phyloP scores from a whole-genome alignment of 331 rosid genomes.

The Rosa hybrid region DNA sequence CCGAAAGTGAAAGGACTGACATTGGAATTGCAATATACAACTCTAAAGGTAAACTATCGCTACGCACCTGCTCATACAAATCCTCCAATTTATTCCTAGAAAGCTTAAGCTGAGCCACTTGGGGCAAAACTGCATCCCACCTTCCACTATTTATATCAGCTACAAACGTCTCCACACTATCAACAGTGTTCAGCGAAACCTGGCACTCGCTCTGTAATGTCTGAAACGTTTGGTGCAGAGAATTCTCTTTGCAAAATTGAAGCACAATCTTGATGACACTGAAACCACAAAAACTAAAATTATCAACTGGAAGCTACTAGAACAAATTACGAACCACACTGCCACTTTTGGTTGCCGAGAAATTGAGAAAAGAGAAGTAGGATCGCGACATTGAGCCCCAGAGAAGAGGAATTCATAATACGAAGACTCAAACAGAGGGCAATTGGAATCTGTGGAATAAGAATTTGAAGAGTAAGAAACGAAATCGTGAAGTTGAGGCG shows the following conservation, averaged over 20 bases:
- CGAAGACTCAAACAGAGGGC: background rate
- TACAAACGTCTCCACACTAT: slow-evolving; percentile 90
- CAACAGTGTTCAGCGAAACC: slow-evolving; percentile 94
- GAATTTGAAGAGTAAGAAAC: background rate
- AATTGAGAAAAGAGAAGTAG: no score
- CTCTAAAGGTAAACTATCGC: background rate
- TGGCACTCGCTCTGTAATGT: slow-evolving; percentile 93
- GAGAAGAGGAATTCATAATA: no score
- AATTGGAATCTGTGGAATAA: background rate
- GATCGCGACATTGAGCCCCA: background rate
- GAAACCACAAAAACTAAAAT: slow-evolving; percentile 23
- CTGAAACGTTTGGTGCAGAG: slow-evolving; percentile 90
- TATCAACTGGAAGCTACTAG: background rate
- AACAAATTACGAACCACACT: no score
- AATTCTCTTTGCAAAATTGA: slow-evolving; percentile 96
- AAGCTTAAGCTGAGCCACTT: slow-evolving; percentile 95
- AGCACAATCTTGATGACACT: slow-evolving; percentile 98
- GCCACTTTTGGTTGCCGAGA: no score
- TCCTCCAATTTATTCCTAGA: slow-evolving; percentile 94
- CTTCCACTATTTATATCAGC: slow-evolving; percentile 93
- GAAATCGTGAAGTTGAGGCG: background rate
- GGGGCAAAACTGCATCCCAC: slow-evolving; percentile 96
- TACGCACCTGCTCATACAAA: slow-evolving; percentile 89
- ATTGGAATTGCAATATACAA: background rate
- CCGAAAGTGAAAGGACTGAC: background rate